A percentile compares a stretch with the other conserved stretches of the same genome.
phyloP scores from a whole-genome alignment of 2,329 filamentous ascomycete genomes.

The Paraphoma chrysanthemicola region DNA sequence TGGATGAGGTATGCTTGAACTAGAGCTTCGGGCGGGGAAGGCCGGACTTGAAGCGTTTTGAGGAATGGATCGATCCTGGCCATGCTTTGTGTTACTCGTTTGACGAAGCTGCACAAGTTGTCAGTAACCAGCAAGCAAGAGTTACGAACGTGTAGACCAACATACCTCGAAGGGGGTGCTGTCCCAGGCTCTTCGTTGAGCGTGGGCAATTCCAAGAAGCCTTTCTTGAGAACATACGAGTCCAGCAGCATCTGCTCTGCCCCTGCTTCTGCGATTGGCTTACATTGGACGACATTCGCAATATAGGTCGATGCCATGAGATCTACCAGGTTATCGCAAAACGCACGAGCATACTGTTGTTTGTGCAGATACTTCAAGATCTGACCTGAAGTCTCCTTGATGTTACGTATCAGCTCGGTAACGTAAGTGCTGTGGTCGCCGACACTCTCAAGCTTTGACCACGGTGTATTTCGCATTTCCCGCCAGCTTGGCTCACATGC shows the following conservation, averaged over 20 bases:
- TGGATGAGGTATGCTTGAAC: constrained; percentile 98
- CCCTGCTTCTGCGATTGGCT: constrained; percentile 89
- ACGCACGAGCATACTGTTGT: constrained; percentile 90
- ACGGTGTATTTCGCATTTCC: constrained; percentile 96
- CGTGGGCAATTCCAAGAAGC: constrained; percentile 74
- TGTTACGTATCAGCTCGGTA: constrained; percentile 75
- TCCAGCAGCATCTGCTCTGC: constrained; percentile 98
- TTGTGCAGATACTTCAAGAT: constrained; percentile 82
- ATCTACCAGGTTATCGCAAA: constrained; percentile 96
- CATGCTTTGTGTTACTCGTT: constrained; percentile 85
- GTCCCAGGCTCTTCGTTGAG: constrained; percentile 63
- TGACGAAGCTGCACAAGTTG: constrained; percentile 70
- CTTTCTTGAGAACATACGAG: constrained; percentile 87
- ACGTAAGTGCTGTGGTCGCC: constrained; percentile 95
- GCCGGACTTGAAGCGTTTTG: constrained; percentile 94
- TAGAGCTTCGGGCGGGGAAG: constrained; percentile 88
- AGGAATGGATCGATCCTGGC: constrained; percentile 88
- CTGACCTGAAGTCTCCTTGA: constrained; percentile 75
- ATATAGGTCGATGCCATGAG: constrained; percentile 81
- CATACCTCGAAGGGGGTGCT: constrained; percentile 61
- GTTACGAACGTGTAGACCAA: constrained; percentile 9
- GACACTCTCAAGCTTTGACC: constrained; percentile 91
- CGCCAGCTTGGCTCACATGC: constrained; percentile 88
- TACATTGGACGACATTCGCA: constrained; percentile 83
- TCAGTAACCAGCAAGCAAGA: constrained; percentile 9